phyloP scores from a whole-genome alignment of 2,329 filamentous ascomycete species.

The Penicillium capsulatum region DNA sequence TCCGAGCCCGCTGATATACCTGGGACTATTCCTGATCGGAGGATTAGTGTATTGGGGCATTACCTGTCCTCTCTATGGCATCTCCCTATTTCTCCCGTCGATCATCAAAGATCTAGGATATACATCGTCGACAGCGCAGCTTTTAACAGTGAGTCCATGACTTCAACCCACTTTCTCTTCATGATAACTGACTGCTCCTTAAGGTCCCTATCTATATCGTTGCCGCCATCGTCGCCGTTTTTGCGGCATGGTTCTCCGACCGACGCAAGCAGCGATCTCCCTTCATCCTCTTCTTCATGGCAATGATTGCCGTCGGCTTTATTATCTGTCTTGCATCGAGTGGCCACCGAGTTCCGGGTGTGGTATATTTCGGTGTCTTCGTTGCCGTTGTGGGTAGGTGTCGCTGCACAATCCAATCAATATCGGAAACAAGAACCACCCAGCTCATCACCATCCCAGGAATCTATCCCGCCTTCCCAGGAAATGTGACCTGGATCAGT shows the following conservation, averaged over 20 bases:
- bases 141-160: slow-evolving; percentile 40
- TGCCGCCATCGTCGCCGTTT: slow-evolving; percentile 36
- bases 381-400: slow-evolving; percentile 43
- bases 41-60: slow-evolving; percentile 42
- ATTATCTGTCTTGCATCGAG: slow-evolving; percentile 46
- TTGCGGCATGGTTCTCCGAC: slow-evolving; percentile 56
- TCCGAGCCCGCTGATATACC: not conserved
- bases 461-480: slow-evolving; percentile 46
- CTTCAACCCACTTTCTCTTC: not conserved
- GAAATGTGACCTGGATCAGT: slow-evolving; percentile 54
- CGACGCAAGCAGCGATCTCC: slow-evolving; percentile 50
- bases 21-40: slow-evolving; percentile 4
- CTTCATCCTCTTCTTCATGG: slow-evolving; percentile 54
- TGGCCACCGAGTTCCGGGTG: slow-evolving; percentile 35
- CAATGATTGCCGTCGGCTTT: slow-evolving; percentile 55
- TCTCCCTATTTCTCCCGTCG: slow-evolving; percentile 39
- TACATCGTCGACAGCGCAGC: slow-evolving; percentile 37
- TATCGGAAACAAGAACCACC: not conserved
- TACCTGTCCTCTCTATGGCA: slow-evolving; percentile 41
- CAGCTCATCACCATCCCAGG: slow-evolving; percentile 24
- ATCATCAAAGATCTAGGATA: slow-evolving; percentile 44
- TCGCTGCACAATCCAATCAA: not conserved
- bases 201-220: slow-evolving; percentile 40
- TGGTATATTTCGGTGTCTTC: slow-evolving; percentile 48
- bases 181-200: not conserved